phyloP scores from a whole-genome alignment of 2,329 filamentous ascomycete species.

The Alternaria sp. region DNA sequence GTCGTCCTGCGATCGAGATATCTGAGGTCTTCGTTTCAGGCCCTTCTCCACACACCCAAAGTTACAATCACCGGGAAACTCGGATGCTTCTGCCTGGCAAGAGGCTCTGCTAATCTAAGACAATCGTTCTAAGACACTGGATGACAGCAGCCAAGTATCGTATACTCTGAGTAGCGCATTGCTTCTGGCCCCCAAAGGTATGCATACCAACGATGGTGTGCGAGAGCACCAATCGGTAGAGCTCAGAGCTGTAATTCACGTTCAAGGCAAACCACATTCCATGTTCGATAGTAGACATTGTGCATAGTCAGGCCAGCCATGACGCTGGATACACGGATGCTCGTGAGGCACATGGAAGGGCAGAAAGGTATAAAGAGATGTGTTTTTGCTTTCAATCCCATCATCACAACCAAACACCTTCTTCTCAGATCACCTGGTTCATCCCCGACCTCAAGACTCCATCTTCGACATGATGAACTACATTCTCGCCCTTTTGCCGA shows the following conservation, averaged over 20 bases:
- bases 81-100: neutral
- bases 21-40: neutral
- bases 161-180: neutral
- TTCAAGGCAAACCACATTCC: neutral
- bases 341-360: neutral
- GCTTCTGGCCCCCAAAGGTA: neutral
- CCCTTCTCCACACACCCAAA: neutral
- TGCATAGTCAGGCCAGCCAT: neutral
- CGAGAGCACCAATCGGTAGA: neutral
- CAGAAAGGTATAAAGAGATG: neutral
- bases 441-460: neutral
- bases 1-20: neutral
- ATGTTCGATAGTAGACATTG: neutral
- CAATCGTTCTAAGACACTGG: neutral
- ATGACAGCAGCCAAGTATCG: neutral
- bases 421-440: neutral
- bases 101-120: neutral
- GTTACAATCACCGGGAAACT: neutral
- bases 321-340: neutral
- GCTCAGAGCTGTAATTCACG: neutral
- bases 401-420: neutral
- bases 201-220: neutral
- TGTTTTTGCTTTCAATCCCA: neutral
- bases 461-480: neutral
- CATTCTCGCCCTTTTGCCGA: neutral